phyloP scores from a whole-genome alignment of 1,139 yeast species.

The Yamadazyma oceani region DNA sequence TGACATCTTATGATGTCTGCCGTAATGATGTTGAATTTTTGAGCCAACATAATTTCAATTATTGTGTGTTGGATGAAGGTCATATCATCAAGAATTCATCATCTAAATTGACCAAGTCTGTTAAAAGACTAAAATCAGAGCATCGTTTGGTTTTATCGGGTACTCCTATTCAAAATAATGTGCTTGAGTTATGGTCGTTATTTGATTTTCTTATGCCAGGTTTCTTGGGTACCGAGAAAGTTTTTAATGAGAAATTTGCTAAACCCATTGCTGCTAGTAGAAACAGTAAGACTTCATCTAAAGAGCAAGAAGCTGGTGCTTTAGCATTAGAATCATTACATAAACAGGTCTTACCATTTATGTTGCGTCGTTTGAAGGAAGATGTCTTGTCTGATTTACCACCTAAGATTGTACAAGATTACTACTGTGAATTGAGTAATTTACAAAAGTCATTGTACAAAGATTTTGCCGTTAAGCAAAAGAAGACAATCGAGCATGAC shows the following conservation, averaged over 20 bases:
- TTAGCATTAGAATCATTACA: slow-evolving; percentile 93
- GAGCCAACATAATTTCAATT: slow-evolving; percentile 70
- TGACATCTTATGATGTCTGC: slow-evolving; percentile 94
- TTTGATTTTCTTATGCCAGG: slow-evolving; percentile 99
- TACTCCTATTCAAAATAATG: slow-evolving; percentile 97
- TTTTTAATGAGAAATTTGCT: slow-evolving; percentile 92
- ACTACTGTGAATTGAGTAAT: slow-evolving; percentile 93
- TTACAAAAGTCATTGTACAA: slow-evolving; percentile 84
- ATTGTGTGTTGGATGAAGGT: slow-evolving; percentile 97
- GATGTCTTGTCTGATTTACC: slow-evolving; percentile 96
- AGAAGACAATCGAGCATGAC: slow-evolving; percentile 66
- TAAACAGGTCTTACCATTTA: slow-evolving; percentile 93
- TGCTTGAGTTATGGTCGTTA: slow-evolving; percentile 92
- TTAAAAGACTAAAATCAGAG: slow-evolving; percentile 77
- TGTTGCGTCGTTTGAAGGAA: slow-evolving; percentile 93
- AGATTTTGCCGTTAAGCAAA: slow-evolving; percentile 89
- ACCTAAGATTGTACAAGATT: slow-evolving; percentile 97
- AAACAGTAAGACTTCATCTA: slow-evolving; percentile 85
- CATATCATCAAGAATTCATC: slow-evolving; percentile 92
- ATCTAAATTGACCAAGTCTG: slow-evolving; percentile 86
- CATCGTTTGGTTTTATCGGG: slow-evolving; percentile 92
- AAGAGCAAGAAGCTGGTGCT: slow-evolving; percentile 97
- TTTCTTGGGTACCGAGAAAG: slow-evolving; percentile 90
- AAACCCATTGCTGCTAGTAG: slow-evolving; percentile 96
- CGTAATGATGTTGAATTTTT: slow-evolving; percentile 82